phyloP scores from a whole-genome alignment of 2,329 filamentous ascomycete species.

The Talaromyces sp. region DNA sequence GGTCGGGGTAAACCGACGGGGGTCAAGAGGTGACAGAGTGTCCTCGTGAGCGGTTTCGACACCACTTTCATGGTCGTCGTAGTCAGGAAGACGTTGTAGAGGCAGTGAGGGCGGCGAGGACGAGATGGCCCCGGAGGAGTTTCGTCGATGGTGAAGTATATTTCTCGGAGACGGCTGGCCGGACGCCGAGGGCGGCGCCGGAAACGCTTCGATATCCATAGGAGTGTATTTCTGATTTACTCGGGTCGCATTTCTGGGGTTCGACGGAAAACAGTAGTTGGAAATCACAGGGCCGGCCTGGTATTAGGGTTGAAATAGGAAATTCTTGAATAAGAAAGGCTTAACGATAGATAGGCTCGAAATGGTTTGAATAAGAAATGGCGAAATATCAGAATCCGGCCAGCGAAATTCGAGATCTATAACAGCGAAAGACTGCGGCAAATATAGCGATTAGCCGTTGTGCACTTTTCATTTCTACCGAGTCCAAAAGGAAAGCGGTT shows the following conservation, averaged over 20 bases:
- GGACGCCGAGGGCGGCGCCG: slow-evolving; percentile 66
- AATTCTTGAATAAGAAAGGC: not conserved
- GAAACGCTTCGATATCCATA: slow-evolving; percentile 23
- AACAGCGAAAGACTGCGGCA: not conserved
- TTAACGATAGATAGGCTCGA: not conserved
- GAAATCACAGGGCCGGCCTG: not conserved
- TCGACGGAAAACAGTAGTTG: slow-evolving; percentile 48
- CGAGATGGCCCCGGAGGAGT: slow-evolving; percentile 55
- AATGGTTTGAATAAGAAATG: not conserved
- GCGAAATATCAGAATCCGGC: not conserved
- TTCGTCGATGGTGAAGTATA: slow-evolving; percentile 59
- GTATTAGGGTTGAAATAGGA: not conserved
- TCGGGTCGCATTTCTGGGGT: slow-evolving; percentile 46
- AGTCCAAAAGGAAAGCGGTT: not conserved
- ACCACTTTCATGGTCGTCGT: slow-evolving; percentile 34
- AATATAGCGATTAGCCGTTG: not conserved
- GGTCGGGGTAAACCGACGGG: slow-evolving; percentile 88
- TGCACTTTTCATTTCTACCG: not conserved
- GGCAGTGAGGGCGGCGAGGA: slow-evolving; percentile 56
- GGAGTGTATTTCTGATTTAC: not conserved
- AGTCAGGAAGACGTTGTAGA: slow-evolving; percentile 36
- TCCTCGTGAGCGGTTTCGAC: slow-evolving; percentile 49
- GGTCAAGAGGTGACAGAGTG: slow-evolving; percentile 71
- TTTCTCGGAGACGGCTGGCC: slow-evolving; percentile 58
- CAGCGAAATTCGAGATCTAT: not conserved